phyloP scores from a whole-genome alignment of 2,329 filamentous ascomycete genomes.

The Colletotrichum salicis region DNA sequence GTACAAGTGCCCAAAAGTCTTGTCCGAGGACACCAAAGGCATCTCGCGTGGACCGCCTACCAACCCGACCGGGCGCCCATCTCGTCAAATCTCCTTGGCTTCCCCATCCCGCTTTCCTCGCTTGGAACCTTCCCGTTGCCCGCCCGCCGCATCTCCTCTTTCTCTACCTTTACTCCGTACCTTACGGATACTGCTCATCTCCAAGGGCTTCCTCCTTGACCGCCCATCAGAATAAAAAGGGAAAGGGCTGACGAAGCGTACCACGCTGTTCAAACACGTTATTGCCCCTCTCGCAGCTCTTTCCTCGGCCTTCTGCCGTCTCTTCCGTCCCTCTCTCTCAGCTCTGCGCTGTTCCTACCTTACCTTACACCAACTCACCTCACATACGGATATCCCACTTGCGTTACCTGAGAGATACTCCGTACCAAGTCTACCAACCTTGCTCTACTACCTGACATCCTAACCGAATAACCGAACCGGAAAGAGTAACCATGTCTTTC shows the following conservation, averaged over 20 bases:
- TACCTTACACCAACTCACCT: constrained; percentile 8
- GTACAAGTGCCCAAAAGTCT: constrained; percentile 27
- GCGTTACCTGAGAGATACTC: constrained; percentile 4
- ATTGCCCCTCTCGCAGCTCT: constrained; percentile 20
- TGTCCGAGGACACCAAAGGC: neutral
- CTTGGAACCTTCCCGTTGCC: constrained; percentile 22
- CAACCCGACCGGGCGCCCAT: constrained; percentile 24
- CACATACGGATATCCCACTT: constrained; percentile 10
- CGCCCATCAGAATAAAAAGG: constrained; percentile 26
- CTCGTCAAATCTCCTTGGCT: constrained; percentile 19
- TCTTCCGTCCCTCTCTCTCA: constrained; percentile 21
- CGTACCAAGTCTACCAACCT: constrained; percentile 16
- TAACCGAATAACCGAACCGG: constrained; percentile 17
- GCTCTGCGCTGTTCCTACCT: neutral
- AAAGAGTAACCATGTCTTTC: constrained; percentile 52
- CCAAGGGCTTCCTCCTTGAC: neutral
- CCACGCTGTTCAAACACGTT: constrained; percentile 5
- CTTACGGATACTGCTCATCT: no score
- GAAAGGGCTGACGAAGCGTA: constrained; percentile 33
- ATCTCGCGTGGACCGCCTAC: constrained; percentile 5
- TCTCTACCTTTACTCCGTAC: neutral
- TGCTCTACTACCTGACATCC: neutral
- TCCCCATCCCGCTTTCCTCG: constrained; percentile 18
- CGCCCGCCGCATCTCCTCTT: constrained; percentile 12
- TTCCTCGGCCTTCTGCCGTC: constrained; percentile 37